Evolutionary conservation across 2,329 filamentous ascomycete species (phyloP).

Genomic region (Pestalotiopsis sp.): DNA sequence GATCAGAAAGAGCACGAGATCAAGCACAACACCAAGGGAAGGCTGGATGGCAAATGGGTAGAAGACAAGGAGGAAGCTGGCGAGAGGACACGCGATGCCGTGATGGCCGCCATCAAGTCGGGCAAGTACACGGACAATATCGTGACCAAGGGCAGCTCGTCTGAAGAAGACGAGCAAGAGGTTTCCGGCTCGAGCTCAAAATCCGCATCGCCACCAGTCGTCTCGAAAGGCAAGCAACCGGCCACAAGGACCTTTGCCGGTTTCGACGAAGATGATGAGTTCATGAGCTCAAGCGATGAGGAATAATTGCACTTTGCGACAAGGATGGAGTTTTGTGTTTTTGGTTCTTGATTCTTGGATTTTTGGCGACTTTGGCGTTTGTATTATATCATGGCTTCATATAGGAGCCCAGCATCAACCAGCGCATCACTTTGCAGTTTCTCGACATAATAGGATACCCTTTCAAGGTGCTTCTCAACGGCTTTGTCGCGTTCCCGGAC

Average conservation of each 20-base stretch:
- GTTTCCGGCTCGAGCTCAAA: constrained; percentile 38
- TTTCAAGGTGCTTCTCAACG: neutral
- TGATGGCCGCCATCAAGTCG: constrained; percentile 69
- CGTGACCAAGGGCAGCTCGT: constrained; percentile 40
- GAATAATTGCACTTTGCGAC: constrained; percentile 29
- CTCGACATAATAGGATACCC: neutral
- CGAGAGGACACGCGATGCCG: constrained; percentile 79
- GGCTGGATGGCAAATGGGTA: constrained; percentile 89
- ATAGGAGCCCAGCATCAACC: neutral
- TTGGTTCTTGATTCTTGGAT: neutral
- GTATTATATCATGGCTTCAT: neutral
- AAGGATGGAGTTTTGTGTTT: neutral
- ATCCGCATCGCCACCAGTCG: constrained; percentile 49
- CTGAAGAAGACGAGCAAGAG: constrained; percentile 41
- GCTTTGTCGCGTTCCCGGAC: neutral
- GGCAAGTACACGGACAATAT: constrained; percentile 65
- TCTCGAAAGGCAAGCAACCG: constrained; percentile 40
- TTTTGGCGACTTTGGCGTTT: neutral
- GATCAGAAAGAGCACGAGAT: constrained; percentile 85
- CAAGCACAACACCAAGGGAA: constrained; percentile 69
- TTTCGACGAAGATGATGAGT: constrained; percentile 80
- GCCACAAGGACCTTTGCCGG: constrained; percentile 63
- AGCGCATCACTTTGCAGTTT: neutral
- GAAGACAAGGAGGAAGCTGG: constrained; percentile 91
- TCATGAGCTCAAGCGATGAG: constrained; percentile 70